Percentiles rank a stretch among this genome's conserved stretches.
Conservation (phyloP, 192 early-diverging fungal genomes). For the Coemansia sp. region DNA sequence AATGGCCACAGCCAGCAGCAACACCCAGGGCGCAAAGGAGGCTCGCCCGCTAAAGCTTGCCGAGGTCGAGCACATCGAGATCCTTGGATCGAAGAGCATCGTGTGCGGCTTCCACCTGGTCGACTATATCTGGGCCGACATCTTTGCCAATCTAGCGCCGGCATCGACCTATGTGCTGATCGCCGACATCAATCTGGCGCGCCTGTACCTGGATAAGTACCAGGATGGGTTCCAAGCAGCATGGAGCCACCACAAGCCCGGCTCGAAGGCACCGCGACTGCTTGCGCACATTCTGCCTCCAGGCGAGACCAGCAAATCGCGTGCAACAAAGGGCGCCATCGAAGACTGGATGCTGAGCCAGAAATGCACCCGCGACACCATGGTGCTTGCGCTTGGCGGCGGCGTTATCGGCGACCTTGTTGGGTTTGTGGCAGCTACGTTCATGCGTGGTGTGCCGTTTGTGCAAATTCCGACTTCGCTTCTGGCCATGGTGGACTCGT, state of each 20-base stretch:
- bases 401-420: conserved; percentile 96
- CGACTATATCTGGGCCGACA: conserved; percentile 71
- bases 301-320: conserved; percentile 86
- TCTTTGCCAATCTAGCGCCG: conserved; percentile 66
- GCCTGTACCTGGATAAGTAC: conserved; percentile 69
- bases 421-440: conserved; percentile 97
- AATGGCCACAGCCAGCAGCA: conserved; percentile 8
- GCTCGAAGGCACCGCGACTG: conserved; percentile 56
- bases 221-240: conserved; percentile 56
- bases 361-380: conserved; percentile 89
- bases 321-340: conserved; percentile 79
- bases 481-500: conserved; percentile 97
- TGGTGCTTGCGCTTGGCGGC: conserved; percentile 91
- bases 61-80: conserved; percentile 71
- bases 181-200: conserved; percentile 83
- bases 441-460: conserved; percentile 95
- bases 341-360: conserved; percentile 89
- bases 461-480: conserved; percentile 95
- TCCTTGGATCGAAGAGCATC: conserved; percentile 88
- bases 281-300: conserved; percentile 79
- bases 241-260: conserved; percentile 15
- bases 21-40: background rate
- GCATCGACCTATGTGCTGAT: conserved; percentile 84
- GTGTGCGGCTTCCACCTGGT: conserved; percentile 81
- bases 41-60: conserved; percentile 36